Percentiles rank a stretch among this genome's conserved stretches.
phyloP scores from a whole-genome alignment of 306 rosid genomes.

The Castanea mollissima region DNA sequence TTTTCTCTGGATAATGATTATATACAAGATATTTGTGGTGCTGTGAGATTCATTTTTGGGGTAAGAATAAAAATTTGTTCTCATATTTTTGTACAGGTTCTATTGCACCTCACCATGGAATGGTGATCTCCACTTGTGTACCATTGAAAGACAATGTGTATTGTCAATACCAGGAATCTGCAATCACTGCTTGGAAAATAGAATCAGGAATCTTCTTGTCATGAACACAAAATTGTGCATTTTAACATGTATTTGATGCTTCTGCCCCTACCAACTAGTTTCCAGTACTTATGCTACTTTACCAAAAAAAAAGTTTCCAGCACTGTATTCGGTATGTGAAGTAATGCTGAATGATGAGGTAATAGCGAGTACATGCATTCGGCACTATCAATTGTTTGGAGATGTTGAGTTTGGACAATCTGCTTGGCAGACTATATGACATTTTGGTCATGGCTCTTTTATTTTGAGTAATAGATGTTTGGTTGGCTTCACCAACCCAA shows the following conservation, averaged over 20 bases:
- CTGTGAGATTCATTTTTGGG: neutral
- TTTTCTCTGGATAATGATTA: conserved; percentile 10
- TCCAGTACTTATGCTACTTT: neutral
- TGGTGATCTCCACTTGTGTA: neutral
- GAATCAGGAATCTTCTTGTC: neutral
- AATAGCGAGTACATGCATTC: neutral
- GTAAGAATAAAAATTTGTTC: neutral
- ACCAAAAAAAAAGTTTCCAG: too few relatives aligned
- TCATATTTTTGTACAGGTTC: neutral
- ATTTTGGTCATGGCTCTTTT: neutral
- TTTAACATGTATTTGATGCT: neutral
- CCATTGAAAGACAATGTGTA: neutral
- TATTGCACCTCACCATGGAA: neutral
- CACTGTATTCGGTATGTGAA: neutral
- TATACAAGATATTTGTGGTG: conserved; percentile 9
- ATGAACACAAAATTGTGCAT: neutral
- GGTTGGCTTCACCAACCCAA: too few relatives aligned
- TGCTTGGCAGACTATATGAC: neutral
- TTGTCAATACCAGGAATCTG: neutral
- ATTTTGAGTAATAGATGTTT: too few relatives aligned
- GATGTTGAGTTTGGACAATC: neutral
- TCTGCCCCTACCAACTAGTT: too few relatives aligned
- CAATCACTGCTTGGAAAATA: neutral
- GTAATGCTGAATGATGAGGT: neutral
- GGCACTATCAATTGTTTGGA: neutral